These are phyloP conservation scores for Trypanosomatidae sp. DNA, from an alignment of 208 protist genomes.

Conservation along the genomic window DNA sequence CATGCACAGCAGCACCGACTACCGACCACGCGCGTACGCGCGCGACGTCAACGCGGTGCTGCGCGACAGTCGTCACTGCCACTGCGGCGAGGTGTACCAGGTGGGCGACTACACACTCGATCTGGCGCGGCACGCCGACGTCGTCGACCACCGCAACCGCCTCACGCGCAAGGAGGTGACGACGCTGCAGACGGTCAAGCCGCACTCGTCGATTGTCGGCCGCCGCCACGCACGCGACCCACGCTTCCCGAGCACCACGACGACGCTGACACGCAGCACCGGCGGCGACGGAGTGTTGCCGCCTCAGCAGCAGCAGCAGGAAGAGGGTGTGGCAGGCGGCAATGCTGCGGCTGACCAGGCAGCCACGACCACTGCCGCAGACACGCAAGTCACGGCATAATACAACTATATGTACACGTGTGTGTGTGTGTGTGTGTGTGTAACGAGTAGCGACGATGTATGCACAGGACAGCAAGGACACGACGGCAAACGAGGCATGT, in stretches of 20 bases:
- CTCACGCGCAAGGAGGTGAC: slow-evolving; percentile 35
- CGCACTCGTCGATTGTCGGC: slow-evolving; percentile 57
- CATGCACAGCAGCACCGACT: slow-evolving; percentile 52
- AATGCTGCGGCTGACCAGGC: neutral
- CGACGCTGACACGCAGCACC: neutral
- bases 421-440: no score
- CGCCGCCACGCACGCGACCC: slow-evolving; percentile 37
- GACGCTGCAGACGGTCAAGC: slow-evolving; percentile 28
- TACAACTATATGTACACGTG: no score
- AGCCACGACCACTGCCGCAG: neutral
- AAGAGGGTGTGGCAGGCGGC: slow-evolving; percentile 1
- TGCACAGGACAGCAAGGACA: no score
- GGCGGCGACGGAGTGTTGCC: neutral
- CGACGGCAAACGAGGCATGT: no score
- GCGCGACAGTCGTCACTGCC: slow-evolving; percentile 57
- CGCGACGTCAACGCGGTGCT: slow-evolving; percentile 17
- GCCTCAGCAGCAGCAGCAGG: slow-evolving; percentile 3
- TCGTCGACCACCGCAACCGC: slow-evolving; percentile 60
- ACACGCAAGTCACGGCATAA: no score
- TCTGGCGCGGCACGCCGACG: slow-evolving; percentile 27
- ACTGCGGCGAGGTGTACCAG: slow-evolving; percentile 79
- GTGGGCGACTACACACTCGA: slow-evolving; percentile 82
- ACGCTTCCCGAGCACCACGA: slow-evolving; percentile 29
- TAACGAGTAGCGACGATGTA: no score
- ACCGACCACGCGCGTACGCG: slow-evolving; percentile 60